A percentile compares a stretch with the other conserved stretches of the same genome.
phyloP scores from a whole-genome alignment of 495 filamentous ascomycete species.

The Wilcoxina mikolae region DNA sequence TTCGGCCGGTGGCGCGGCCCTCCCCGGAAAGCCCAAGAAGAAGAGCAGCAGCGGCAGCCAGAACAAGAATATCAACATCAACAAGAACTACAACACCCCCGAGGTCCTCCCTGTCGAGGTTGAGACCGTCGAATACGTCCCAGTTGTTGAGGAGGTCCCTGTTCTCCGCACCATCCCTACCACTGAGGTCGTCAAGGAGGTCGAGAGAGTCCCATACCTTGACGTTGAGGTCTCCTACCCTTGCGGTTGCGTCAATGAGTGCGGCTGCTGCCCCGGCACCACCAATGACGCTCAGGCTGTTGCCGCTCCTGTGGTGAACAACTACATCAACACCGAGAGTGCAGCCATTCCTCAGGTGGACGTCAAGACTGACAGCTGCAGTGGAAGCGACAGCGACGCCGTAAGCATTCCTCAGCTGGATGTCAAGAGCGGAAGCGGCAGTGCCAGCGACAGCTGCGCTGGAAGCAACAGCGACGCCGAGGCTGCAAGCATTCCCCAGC shows the following conservation, averaged over 20 bases:
- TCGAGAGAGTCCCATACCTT: slow-evolving; percentile 13
- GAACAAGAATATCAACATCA: slow-evolving; percentile 18
- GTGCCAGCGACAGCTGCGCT: neutral
- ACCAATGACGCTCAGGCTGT: neutral
- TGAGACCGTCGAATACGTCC: neutral
- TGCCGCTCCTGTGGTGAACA: slow-evolving; percentile 1
- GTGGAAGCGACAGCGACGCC: neutral
- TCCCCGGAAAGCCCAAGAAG: no score
- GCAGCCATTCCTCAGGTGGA: neutral
- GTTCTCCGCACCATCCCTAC: slow-evolving; percentile 5
- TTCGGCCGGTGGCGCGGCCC: slow-evolving; percentile 4
- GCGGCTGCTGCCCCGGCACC: neutral
- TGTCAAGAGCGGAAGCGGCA: neutral
- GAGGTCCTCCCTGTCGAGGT: neutral
- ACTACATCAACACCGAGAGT: slow-evolving; percentile 5
- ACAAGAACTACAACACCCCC: slow-evolving; percentile 5
- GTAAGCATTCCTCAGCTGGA: neutral
- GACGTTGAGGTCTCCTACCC: neutral
- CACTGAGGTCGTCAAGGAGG: neutral
- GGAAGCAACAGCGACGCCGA: neutral
- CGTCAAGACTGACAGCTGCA: neutral
- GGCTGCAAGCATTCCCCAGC: neutral
- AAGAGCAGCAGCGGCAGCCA: neutral
- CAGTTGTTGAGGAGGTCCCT: slow-evolving; percentile 7
- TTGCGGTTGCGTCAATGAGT: neutral